Evolutionary conservation across 2,329 filamentous ascomycete species (phyloP).

Genomic region (Alternaria sp.): DNA sequence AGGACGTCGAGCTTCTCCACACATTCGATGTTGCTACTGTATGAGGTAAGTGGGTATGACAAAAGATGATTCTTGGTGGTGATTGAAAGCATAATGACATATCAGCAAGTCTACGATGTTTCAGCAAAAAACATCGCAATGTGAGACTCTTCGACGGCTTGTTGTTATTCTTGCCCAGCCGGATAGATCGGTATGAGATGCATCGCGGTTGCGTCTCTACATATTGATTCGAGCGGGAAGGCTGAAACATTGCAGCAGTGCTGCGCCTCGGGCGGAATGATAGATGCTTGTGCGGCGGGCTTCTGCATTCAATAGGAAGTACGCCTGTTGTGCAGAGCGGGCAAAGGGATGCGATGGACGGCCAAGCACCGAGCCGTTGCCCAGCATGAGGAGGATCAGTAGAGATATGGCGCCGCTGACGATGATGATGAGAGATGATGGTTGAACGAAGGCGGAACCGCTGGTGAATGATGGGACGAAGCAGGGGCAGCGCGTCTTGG

Average conservation of each 20-base stretch:
- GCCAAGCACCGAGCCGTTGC: neutral
- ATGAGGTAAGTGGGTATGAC: neutral
- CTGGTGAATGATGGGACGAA: neutral
- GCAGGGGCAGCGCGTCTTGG: neutral
- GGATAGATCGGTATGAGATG: conserved; percentile 1
- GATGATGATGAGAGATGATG: neutral
- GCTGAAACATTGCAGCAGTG: neutral
- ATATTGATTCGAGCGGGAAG: neutral
- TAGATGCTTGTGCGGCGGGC: neutral
- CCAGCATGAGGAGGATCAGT: neutral
- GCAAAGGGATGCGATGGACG: conserved; percentile 1
- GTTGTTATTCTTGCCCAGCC: neutral
- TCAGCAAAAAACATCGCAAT: neutral
- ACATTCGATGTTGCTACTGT: neutral
- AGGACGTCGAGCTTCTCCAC: neutral
- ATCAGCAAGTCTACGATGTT: neutral
- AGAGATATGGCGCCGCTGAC: neutral
- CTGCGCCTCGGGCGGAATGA: neutral
- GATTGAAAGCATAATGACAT: neutral
- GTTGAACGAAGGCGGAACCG: neutral
- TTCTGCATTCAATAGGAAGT: neutral
- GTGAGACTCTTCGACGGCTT: neutral
- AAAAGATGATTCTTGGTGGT: neutral
- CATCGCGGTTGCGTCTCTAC: neutral
- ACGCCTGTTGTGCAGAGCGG: conserved; percentile 4